Evolutionary conservation across 2,329 filamentous ascomycete species (phyloP).

Genomic region (Zymoseptoria pseudotritici): DNA sequence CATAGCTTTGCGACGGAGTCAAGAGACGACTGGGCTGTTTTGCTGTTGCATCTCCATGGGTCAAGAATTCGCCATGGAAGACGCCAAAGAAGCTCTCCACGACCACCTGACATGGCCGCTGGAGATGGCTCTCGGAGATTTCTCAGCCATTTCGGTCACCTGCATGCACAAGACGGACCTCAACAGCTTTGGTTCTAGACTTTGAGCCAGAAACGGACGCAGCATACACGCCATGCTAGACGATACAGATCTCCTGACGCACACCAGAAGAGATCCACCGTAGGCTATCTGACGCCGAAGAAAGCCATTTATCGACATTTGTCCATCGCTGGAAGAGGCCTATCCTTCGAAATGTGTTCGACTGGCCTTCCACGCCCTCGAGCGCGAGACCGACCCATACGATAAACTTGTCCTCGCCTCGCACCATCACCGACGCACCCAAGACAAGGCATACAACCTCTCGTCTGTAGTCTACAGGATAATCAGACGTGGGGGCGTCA

Average conservation of each 20-base stretch:
- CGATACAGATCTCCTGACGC: background rate
- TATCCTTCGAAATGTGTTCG: background rate
- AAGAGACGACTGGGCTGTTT: no score
- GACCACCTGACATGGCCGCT: conserved; percentile 13
- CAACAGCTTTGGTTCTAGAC: no score
- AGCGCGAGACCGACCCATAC: background rate
- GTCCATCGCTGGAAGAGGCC: background rate
- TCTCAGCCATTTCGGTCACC: no score
- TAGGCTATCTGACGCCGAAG: background rate
- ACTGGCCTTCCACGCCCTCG: background rate
- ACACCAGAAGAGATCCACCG: background rate
- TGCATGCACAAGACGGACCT: no score
- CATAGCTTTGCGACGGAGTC: no score
- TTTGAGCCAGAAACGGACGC: no score
- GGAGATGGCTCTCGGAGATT: no score
- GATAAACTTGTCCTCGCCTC: background rate
- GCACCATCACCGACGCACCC: background rate
- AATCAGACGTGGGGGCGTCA: background rate
- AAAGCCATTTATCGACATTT: background rate
- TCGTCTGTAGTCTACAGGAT: background rate
- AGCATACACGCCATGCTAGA: background rate
- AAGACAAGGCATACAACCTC: background rate
- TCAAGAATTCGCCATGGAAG: no score
- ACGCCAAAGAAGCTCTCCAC: no score
- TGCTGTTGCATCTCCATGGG: no score